Evolutionary conservation across 305 asterid species (phyloP), one percentile per base, ranked within the genome.

Genomic region (Solanum hybrid): DNA sequence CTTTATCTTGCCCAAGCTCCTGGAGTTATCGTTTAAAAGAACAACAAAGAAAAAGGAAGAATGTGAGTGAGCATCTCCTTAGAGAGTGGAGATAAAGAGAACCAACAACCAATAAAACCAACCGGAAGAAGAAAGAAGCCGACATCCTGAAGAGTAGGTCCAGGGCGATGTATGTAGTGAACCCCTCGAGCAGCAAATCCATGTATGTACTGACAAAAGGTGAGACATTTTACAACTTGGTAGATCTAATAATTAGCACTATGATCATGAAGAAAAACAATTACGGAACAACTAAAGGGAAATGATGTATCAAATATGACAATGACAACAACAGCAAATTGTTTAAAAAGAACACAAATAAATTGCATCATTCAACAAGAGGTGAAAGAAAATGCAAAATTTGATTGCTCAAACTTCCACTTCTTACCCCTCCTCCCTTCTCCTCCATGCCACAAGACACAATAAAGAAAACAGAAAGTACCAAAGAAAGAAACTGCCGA

Each of bases 111-210:
- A 88, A 26, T 82, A 45, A 13, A 64, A 85, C 90, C 92, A 91
- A 97, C 99, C 92, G 97, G 98, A 90, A 97, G 98, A 92, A 96
- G 96, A 93, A 90, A 91, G 94, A 96, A 96, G 89, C 99, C 99
- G 32, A 91, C 91, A 91, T 97, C 99, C 93, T 96, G 99, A 90
- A 97, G 99, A 38, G 87, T 89, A 14, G 96, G 99, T 87, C 99
- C 99, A 7, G 99, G 99, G 89, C 96, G 96, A 91, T 97, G 99
- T 73, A 97, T 89, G 89, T 97, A 97, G 94, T 97, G 98, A 90
- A 95, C 93, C 89, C 99, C 98, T 91, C 97, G 95, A 91, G 99
- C 99, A 91, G 99, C 99, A 79, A 97, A 84, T 81, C 99, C 99
- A 37, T 97, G 99, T 84, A 96, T 94, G 92, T 97, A 97, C 98